Evolutionary conservation across 768 basidiomycete species (phyloP).

Genomic region (Rhizopogon roseolus): DNA sequence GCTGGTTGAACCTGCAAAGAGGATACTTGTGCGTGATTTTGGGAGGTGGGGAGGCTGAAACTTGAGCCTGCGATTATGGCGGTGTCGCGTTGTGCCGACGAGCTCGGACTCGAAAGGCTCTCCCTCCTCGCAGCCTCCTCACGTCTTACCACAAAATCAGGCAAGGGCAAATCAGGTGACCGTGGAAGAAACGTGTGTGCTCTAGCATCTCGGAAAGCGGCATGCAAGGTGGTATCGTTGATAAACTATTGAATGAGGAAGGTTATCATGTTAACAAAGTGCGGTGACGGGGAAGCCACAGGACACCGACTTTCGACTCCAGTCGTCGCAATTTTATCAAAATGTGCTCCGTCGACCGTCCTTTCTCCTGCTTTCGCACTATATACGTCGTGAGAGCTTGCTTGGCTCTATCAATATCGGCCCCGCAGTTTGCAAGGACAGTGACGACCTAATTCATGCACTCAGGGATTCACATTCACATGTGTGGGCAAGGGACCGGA

Average conservation of each 20-base stretch:
- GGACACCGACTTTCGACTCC: conserved; percentile 22
- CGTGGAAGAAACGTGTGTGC: conserved; percentile 23
- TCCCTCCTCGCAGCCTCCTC: background rate
- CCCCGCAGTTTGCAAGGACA: conserved; percentile 28
- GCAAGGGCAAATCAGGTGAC: conserved; percentile 21
- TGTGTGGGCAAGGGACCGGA: background rate
- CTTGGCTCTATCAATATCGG: conserved; percentile 20
- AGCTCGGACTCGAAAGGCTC: background rate
- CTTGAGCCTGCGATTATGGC: background rate
- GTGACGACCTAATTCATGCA: conserved; percentile 20
- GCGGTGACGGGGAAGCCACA: background rate
- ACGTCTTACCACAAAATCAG: background rate
- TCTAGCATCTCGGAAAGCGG: conserved; percentile 29
- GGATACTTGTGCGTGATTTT: background rate
- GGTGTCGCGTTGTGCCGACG: background rate
- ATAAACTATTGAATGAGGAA: conserved; percentile 19
- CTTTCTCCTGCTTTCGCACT: conserved; percentile 22
- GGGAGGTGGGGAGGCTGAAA: background rate
- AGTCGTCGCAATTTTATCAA: conserved; percentile 21
- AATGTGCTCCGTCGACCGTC: conserved; percentile 26
- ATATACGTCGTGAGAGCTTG: conserved; percentile 26
- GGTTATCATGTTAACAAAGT: background rate
- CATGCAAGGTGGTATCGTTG: conserved; percentile 20
- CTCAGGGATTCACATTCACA: background rate
- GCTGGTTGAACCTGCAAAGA: background rate